A percentile compares a stretch with the other conserved stretches of the same genome.
Evolutionary conservation across 2,329 filamentous ascomycete genomes (phyloP).

Genomic region (Talaromyces piceae): DNA sequence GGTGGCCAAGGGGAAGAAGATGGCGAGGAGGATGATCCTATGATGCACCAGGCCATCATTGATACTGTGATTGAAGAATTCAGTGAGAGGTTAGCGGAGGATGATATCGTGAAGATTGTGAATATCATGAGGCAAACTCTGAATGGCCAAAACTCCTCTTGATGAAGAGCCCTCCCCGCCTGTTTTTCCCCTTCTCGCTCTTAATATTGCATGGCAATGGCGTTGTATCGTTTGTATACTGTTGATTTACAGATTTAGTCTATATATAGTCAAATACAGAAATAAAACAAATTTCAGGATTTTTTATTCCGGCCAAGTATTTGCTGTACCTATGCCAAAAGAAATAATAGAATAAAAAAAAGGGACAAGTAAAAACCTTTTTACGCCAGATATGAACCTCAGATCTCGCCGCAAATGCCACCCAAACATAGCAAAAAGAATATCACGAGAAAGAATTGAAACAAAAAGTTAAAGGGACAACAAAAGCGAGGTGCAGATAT

Average conservation of each 20-base stretch:
- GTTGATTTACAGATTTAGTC: not conserved
- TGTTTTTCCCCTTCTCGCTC: not conserved
- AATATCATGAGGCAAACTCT: slow-evolving; percentile 21
- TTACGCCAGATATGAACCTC: slow-evolving; percentile 9
- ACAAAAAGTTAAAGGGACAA: slow-evolving; percentile 21
- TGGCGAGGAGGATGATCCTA: slow-evolving; percentile 23
- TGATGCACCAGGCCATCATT: slow-evolving; percentile 30
- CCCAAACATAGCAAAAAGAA: slow-evolving; percentile 21
- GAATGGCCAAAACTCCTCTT: slow-evolving; percentile 4
- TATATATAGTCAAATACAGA: not conserved
- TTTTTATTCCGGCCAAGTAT: slow-evolving; percentile 2
- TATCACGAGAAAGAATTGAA: slow-evolving; percentile 23
- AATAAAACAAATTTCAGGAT: not conserved
- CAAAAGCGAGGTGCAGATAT: slow-evolving; percentile 32
- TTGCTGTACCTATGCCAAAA: slow-evolving; percentile 7
- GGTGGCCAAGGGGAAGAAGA: slow-evolving; percentile 13
- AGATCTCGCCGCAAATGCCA: slow-evolving; percentile 24
- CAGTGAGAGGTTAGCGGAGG: slow-evolving; percentile 31
- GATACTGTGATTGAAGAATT: slow-evolving; percentile 38
- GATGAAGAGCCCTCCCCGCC: no score
- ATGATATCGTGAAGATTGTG: slow-evolving; percentile 29
- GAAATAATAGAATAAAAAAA: slow-evolving; percentile 5
- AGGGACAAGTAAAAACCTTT: slow-evolving; percentile 8
- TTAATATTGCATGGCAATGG: slow-evolving; percentile 7
- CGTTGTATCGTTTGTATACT: not conserved